phyloP scores from a whole-genome alignment of 352 stramenopile species.

The Thalassiosira ordinaria region DNA sequence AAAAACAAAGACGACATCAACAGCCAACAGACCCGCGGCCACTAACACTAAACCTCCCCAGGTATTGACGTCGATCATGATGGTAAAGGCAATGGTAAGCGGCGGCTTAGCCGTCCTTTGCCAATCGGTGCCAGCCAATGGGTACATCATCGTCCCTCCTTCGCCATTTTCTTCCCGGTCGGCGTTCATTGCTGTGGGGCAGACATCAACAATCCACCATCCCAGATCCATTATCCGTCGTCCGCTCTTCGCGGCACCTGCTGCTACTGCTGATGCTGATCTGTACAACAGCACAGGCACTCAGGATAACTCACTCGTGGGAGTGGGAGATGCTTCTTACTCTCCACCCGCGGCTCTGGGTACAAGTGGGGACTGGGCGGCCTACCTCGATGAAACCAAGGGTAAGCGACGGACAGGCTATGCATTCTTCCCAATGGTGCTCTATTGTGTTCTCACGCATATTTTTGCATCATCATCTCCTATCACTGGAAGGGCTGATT shows the following conservation, averaged over 20 bases:
- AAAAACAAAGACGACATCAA: too few species aligned
- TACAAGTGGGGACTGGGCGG: conserved; percentile 30
- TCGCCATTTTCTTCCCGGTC: background rate
- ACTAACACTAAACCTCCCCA: too few species aligned
- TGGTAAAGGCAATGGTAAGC: too few species aligned
- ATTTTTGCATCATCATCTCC: too few species aligned
- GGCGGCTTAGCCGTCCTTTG: too few species aligned
- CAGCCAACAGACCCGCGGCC: too few species aligned
- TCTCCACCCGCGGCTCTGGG: conserved; percentile 13
- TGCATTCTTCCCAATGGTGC: too few species aligned
- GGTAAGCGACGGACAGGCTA: too few species aligned
- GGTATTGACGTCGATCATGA: too few species aligned
- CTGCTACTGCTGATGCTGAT: background rate
- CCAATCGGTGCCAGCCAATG: conserved; percentile 15
- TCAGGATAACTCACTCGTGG: background rate
- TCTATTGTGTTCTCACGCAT: too few species aligned
- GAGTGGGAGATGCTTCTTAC: background rate
- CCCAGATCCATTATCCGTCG: too few species aligned
- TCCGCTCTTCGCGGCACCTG: background rate
- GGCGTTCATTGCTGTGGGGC: background rate
- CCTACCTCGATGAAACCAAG: conserved; percentile 44
- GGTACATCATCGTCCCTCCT: background rate
- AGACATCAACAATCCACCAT: background rate
- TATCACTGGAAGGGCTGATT: conserved; percentile 37
- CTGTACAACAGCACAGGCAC: conserved; percentile 1